phyloP scores from a whole-genome alignment of 257 asterid genomes.

The Linaria vulgaris region DNA sequence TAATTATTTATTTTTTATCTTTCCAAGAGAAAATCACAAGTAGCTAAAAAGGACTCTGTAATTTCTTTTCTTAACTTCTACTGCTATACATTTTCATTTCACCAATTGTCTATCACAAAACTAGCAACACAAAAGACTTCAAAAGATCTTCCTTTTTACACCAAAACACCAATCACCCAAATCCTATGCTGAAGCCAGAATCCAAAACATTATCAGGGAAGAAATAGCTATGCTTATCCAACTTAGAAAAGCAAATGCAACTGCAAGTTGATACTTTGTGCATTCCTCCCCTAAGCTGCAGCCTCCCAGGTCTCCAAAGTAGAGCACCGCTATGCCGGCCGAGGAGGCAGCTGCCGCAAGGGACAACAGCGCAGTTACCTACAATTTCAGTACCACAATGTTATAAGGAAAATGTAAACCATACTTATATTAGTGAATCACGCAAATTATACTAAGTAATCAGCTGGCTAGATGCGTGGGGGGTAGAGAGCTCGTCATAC shows the following conservation, averaged over 20 bases:
- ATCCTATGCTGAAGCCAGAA: conserved; percentile 50
- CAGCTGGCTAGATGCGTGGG: too few relatives aligned
- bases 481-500: too few relatives aligned
- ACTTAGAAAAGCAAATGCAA: conserved; percentile 49
- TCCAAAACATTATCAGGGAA: conserved; percentile 49
- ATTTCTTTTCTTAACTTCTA: not conserved
- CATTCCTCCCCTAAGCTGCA: conserved; percentile 50
- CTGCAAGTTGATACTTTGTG: conserved; percentile 46
- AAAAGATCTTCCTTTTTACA: conserved; percentile 1
- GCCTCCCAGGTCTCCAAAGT: conserved; percentile 43
- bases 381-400: not conserved
- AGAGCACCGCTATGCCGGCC: conserved; percentile 49
- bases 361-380: conserved; percentile 51
- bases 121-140: not conserved
- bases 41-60: not conserved
- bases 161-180: conserved; percentile 5
- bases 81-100: conserved; percentile 22
- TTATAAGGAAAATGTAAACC: not conserved
- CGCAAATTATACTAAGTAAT: too few relatives aligned
- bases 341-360: conserved; percentile 61
- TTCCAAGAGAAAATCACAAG: not conserved
- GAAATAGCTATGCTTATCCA: conserved; percentile 47
- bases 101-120: conserved; percentile 21
- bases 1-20: too few relatives aligned
- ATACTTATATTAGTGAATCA: not conserved